Conservation (phyloP, 257 asterid species). For the Mitragyna speciosa region DNA sequence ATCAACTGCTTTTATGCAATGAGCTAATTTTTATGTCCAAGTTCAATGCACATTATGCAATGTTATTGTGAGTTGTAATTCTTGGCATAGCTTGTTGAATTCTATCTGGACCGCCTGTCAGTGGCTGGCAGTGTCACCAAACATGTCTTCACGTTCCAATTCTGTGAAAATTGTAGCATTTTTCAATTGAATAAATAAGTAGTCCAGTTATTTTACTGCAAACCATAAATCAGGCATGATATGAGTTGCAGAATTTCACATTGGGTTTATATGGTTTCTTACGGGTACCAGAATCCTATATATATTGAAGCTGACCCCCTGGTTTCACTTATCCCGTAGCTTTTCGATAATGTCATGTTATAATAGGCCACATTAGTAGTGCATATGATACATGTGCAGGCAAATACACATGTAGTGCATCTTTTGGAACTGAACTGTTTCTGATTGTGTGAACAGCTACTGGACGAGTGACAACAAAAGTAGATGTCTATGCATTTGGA, state of each 20-base stretch:
- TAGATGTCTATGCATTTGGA: conserved; percentile 91
- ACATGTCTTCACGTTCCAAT: not conserved
- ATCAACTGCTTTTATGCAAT: not conserved
- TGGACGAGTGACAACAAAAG: conserved; percentile 92
- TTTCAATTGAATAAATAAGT: not conserved
- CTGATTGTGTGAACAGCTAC: conserved; percentile 54
- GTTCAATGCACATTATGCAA: not conserved
- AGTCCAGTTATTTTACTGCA: not conserved
- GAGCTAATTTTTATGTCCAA: not conserved
- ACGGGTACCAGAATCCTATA: not conserved
- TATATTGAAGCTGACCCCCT: not conserved
- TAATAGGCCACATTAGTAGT: not conserved
- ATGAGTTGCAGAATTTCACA: not conserved
- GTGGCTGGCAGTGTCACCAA: not conserved
- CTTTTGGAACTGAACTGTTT: not conserved
- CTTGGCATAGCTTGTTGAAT: not conserved
- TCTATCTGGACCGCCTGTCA: too few relatives aligned
- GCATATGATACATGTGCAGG: not conserved
- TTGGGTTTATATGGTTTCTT: not conserved
- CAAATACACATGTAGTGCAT: not conserved
- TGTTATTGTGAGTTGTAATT: too few relatives aligned
- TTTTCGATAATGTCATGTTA: not conserved
- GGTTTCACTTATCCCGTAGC: not conserved
- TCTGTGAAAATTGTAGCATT: not conserved
- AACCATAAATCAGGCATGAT: not conserved